Evolutionary conservation across 2,329 filamentous ascomycete genomes (phyloP), one percentile per base, ranked within the genome.

Genomic region (Sporothrix phasma): DNA sequence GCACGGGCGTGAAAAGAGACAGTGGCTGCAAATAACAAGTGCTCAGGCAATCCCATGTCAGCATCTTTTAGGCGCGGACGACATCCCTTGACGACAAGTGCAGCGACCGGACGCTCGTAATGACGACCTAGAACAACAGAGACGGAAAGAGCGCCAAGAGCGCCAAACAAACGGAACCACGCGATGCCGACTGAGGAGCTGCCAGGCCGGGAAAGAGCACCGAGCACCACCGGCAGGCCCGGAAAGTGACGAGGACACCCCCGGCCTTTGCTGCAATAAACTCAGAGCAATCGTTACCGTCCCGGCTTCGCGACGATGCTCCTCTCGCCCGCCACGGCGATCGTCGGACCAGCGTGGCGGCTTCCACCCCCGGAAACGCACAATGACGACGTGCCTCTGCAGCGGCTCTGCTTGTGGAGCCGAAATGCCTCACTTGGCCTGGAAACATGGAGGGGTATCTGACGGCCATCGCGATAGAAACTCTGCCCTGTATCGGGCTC

Each of bases 241-340:
- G 58, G 58, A 61, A 61, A 61, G 10, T 15, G 37, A 41, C 43
- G 41, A 46, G 49, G n/a, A n/a, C n/a, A n/a, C n/a, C n/a, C n/a
- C n/a, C n/a, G n/a, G n/a, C n/a, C n/a, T n/a, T n/a, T n/a, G n/a
- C n/a, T n/a, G n/a, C n/a, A n/a, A n/a, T n/a, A n/a, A n/a, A n/a
- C n/a, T n/a, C n/a, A 46, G 43, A 49, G 29, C 24, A 10, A 17
- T 29, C 39, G 17, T 43, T 15, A 7, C 34, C 17, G 11, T n/a
- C 22, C 31, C 5, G n/a, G 29, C 24, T 17, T 60, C n/a, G n/a
- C n/a, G n/a, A 17, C 24, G 2, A 7, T 24, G 11, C 34, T 29
- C 15, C 54, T 49, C 1, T 29, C 5, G 13, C 15, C 17, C 22
- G 6, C 19, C 24, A 15, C 53, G 19, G 22, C 53, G 51, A 56